Percentiles rank a stretch among this genome's conserved stretches.
Conservation (phyloP, 2,329 filamentous ascomycete species). For the Tothia fuscella region DNA sequence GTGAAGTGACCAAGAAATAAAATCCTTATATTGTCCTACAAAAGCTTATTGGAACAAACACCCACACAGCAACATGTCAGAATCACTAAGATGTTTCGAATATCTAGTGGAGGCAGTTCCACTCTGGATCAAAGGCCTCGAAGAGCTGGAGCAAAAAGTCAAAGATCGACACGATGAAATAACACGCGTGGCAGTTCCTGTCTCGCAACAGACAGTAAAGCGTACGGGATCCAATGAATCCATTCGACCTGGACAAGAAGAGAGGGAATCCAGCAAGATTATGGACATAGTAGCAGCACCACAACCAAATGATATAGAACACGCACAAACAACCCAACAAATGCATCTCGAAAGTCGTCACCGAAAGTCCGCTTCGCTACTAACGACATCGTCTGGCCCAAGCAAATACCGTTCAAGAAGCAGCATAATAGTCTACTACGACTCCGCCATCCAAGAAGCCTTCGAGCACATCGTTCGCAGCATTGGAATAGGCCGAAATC, state of each 20-base stretch:
- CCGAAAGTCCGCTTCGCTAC: constrained; percentile 31
- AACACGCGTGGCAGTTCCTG: constrained; percentile 16
- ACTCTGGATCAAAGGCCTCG: constrained; percentile 25
- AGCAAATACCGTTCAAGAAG: constrained; percentile 52
- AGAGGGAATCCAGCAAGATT: constrained; percentile 16
- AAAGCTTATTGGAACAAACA: not conserved
- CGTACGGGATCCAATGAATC: constrained; percentile 26
- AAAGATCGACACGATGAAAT: constrained; percentile 22
- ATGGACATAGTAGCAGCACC: constrained; percentile 10
- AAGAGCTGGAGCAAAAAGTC: constrained; percentile 22
- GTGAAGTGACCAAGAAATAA: too few species aligned
- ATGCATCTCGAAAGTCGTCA: constrained; percentile 20
- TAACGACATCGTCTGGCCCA: constrained; percentile 28
- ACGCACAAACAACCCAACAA: constrained; percentile 12
- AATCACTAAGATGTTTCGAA: constrained; percentile 25
- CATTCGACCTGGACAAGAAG: constrained; percentile 16
- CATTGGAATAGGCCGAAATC: constrained; percentile 67
- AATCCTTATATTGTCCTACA: not conserved
- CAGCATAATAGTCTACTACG: constrained; percentile 85
- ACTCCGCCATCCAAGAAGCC: constrained; percentile 70
- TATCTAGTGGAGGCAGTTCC: constrained; percentile 27
- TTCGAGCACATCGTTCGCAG: constrained; percentile 76
- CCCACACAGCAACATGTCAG: constrained; percentile 22
- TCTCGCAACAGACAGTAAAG: constrained; percentile 20
- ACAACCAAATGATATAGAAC: constrained; percentile 12